These are phyloP conservation scores for Naganishia onofrii DNA, from an alignment of 768 basidiomycete species.

Conservation along the genomic window DNA sequence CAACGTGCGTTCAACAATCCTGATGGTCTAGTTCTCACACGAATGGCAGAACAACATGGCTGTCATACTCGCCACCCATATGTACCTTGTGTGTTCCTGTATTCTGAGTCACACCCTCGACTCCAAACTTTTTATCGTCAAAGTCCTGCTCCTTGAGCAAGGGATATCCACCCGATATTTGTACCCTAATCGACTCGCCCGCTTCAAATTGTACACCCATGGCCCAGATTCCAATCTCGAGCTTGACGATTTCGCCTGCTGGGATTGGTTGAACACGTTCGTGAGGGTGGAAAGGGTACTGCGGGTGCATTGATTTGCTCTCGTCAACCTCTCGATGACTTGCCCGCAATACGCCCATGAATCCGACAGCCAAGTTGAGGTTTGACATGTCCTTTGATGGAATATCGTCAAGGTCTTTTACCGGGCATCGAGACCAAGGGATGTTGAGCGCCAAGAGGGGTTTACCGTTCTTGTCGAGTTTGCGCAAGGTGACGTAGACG, in stretches of 20 bases:
- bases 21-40: neutral
- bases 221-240: slow-evolving; percentile 36
- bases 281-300: slow-evolving; percentile 22
- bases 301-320: slow-evolving; percentile 18
- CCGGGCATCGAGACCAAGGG: slow-evolving; percentile 18
- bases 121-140: slow-evolving; percentile 6
- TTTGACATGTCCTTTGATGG: slow-evolving; percentile 25
- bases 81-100: slow-evolving; percentile 28
- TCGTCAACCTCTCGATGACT: slow-evolving; percentile 25
- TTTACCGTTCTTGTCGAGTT: slow-evolving; percentile 36
- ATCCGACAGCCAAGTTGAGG: slow-evolving; percentile 11
- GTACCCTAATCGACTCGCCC: slow-evolving; percentile 31
- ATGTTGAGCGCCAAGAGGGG: slow-evolving; percentile 27
- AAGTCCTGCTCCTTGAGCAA: slow-evolving; percentile 31
- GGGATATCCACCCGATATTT: slow-evolving; percentile 26
- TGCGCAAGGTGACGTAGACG: slow-evolving; percentile 35
- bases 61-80: slow-evolving; percentile 28
- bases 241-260: slow-evolving; percentile 29
- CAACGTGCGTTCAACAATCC: too few species aligned
- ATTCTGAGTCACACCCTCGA: slow-evolving; percentile 13
- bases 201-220: slow-evolving; percentile 30
- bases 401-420: slow-evolving; percentile 24
- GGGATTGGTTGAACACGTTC: slow-evolving; percentile 23
- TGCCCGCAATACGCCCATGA: neutral
- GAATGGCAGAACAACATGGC: slow-evolving; percentile 27